A percentile compares a stretch with the other conserved stretches of the same genome.
phyloP scores from a whole-genome alignment of 306 rosid genomes.

The Hippophae tibetana region DNA sequence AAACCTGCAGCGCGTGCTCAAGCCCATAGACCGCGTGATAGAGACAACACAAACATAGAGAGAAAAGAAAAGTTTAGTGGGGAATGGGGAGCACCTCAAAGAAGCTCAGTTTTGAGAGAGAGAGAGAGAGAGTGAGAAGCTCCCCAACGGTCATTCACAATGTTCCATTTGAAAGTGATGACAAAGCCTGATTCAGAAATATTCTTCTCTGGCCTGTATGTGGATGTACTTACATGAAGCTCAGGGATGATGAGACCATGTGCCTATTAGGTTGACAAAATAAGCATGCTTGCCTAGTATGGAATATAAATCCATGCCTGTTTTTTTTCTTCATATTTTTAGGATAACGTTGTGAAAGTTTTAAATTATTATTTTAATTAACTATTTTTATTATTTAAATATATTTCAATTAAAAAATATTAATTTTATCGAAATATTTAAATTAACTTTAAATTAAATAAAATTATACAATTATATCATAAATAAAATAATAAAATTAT shows the following conservation, averaged over 20 bases:
- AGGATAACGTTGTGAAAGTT: no score
- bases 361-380: no score
- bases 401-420: no score
- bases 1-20: slow-evolving; percentile 24
- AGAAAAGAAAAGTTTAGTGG: neutral
- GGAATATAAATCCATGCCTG: neutral
- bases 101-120: neutral
- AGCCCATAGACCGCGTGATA: slow-evolving; percentile 19
- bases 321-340: no score
- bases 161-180: slow-evolving; percentile 20
- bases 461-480: no score
- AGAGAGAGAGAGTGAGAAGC: neutral
- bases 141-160: slow-evolving; percentile 17
- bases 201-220: neutral
- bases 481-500: no score
- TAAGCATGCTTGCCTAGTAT: neutral
- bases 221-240: neutral
- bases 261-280: neutral
- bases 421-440: no score
- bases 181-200: slow-evolving; percentile 12
- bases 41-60: slow-evolving; percentile 17
- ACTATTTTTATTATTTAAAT: no score
- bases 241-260: neutral
- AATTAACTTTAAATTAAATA: no score
- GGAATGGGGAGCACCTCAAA: neutral